Evolutionary conservation across 176 grass and related monocot species (phyloP), one percentile per base, ranked within the genome.

Genomic region (Juncus inflexus): DNA sequence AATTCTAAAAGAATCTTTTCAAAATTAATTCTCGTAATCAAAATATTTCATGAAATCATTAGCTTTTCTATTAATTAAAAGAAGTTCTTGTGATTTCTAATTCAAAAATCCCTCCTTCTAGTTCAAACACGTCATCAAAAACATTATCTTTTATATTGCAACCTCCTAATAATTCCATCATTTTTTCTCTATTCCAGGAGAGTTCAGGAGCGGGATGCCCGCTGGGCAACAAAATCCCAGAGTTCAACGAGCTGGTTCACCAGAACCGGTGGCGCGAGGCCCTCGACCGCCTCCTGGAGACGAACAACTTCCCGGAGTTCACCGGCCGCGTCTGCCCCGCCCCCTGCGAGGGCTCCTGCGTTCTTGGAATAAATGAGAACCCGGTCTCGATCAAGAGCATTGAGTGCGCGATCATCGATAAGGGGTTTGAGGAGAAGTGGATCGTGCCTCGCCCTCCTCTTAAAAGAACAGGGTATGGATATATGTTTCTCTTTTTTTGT

Each of bases 281-380:
- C 66, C 74, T 99, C 61, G 95, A 99, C 79, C 83, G 95, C 37
- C 76, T 99, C 47, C 69, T 94, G 0, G 95, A 99, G 85, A 99
- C 95, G 57, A 99, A 99, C 63, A 99, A 99, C 69, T 99, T 99
- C 58, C 95, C 95, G 35, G 95, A 99, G 77, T 99, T 99, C 71
- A 99, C 95, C 72, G 95, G 95, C 58, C 78, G 95, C 68, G 95
- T 99, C 16, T 99, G 95, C 63, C 95, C 95, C 55, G 95, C 95
- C 68, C 89, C 95, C 60, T 99, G 95, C 75, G 95, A 99, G 76
- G 95, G 95, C 4, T 92, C 95, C 42, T 99, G 95, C 52, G 95
- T 99, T 70, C 95, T 99, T 69, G 95, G 95, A 13, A 99, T 99
- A 49, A 99, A 86, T 75, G 89, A 99, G 62, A 99, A 99, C 67